Evolutionary conservation across 768 basidiomycete species (phyloP).

Genomic region (Agaricus subrufescens): DNA sequence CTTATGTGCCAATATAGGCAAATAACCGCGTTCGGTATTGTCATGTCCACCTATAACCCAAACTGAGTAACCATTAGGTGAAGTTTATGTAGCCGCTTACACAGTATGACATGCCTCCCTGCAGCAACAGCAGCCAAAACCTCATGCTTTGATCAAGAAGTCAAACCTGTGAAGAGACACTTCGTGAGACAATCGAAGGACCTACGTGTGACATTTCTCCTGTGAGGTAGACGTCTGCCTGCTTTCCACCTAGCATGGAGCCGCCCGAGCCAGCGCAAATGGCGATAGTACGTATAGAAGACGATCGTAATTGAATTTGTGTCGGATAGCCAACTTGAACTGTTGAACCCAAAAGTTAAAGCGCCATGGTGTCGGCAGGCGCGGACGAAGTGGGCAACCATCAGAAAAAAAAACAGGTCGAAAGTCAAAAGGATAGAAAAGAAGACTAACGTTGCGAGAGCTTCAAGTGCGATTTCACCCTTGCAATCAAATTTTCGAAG

Average conservation of each 20-base stretch:
- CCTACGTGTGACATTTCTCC: slow-evolving; percentile 90
- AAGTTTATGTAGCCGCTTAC: slow-evolving; percentile 43
- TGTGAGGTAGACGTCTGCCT: slow-evolving; percentile 87
- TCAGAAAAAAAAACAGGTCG: slow-evolving; percentile 14
- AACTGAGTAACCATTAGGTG: slow-evolving; percentile 21
- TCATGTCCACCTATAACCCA: slow-evolving; percentile 71
- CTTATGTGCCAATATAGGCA: slow-evolving; percentile 66
- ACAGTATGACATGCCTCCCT: slow-evolving; percentile 79
- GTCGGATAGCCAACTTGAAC: slow-evolving; percentile 64
- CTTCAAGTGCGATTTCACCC: slow-evolving; percentile 66
- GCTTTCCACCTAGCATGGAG: slow-evolving; percentile 62
- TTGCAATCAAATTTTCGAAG: slow-evolving; percentile 56
- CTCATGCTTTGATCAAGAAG: slow-evolving; percentile 59
- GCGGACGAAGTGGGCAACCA: slow-evolving; percentile 10
- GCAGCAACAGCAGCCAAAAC: slow-evolving; percentile 75
- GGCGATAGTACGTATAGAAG: slow-evolving; percentile 57
- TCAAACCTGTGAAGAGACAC: slow-evolving; percentile 16
- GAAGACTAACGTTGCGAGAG: slow-evolving; percentile 27
- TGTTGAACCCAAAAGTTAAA: slow-evolving; percentile 18
- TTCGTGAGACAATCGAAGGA: slow-evolving; percentile 10
- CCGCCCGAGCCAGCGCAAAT: slow-evolving; percentile 92
- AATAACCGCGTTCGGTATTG: slow-evolving; percentile 93
- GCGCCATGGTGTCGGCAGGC: slow-evolving; percentile 6
- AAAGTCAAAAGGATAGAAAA: slow-evolving; percentile 13
- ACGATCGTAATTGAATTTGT: slow-evolving; percentile 21